Conservation (phyloP, 352 stramenopile species). For the Pythium brachiatum region DNA sequence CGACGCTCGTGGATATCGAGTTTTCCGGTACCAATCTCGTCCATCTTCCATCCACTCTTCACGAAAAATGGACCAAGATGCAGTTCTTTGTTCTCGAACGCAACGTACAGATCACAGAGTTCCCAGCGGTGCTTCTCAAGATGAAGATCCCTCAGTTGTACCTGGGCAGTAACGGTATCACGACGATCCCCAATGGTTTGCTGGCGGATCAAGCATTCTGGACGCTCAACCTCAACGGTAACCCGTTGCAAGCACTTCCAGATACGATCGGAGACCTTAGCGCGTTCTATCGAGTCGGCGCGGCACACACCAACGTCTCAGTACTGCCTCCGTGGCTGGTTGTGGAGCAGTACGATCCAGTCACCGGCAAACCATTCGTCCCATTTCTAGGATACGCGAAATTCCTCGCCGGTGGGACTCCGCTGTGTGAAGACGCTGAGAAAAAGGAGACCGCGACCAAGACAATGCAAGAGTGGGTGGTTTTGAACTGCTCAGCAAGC, state of each 20-base stretch:
- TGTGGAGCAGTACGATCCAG: no score
- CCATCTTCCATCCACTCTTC: background rate
- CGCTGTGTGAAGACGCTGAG: conserved; percentile 10
- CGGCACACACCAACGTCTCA: conserved; percentile 2
- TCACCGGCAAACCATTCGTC: background rate
- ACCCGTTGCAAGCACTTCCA: conserved; percentile 6
- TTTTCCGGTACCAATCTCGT: conserved; percentile 18
- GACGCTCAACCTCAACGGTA: conserved; percentile 13
- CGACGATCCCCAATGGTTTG: background rate
- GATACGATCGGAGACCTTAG: conserved; percentile 1
- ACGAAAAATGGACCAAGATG: conserved; percentile 8
- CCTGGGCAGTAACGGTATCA: conserved; percentile 12
- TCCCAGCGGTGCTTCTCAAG: conserved; percentile 4
- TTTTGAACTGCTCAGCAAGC: background rate
- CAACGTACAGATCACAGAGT: background rate
- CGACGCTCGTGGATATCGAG: conserved; percentile 8
- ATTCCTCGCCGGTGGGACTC: conserved; percentile 1
- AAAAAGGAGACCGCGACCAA: background rate
- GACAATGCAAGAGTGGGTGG: background rate
- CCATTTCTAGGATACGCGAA: conserved; percentile 7
- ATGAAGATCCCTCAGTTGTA: conserved; percentile 15
- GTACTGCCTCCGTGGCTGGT: background rate
- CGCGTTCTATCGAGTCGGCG: background rate
- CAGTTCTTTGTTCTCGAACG: conserved; percentile 20
- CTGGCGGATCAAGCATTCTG: conserved; percentile 1